Evolutionary conservation across 371 early-diverging fungal genomes (phyloP), one percentile per base, ranked within the genome.

Genomic region (Lichtheimia ornata): DNA sequence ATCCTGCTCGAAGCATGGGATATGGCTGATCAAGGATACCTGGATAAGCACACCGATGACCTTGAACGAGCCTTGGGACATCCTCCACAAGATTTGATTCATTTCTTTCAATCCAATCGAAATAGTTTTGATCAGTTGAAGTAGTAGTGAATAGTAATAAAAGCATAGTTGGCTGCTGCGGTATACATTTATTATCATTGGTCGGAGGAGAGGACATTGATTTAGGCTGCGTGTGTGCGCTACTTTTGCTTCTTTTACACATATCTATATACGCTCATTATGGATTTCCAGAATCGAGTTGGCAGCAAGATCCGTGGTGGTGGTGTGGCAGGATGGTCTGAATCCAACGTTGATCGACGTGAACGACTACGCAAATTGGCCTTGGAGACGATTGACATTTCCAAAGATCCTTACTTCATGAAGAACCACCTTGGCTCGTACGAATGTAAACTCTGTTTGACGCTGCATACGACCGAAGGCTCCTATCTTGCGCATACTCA

Each of bases 351-450:
- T 4, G 95, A 95, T 72, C 86, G 99, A 22, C 84, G 97, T 47
- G 99, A 98, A 65, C 90, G 99, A 64, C 91, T 97, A 59, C 93
- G 96, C 56, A 92, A 92, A 69, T 85, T 98, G 40, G 99, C 99
- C 3, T 72, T 97, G 67, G 99, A 98, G 61, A 95, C 97, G 1
- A 96, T 97, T 57, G 99, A 98, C 79, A 84, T 98, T 52, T 88
- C 92, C 62, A 97, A 94, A 73, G 99, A 98, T 78, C 98, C 98
- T 13, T 97, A 97, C 65, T 95, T 97, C 64, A 94, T 97, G 95
- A 91, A 92, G 73, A 98, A 98, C 77, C 99, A 98, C 70, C 78
- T 97, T 50, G 99, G 99, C 15, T 93, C 96, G 1, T 97, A 95
- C 77, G 99, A 97, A 71, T 98, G 97, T 83, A 96, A 97, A 77